Base-by-base conservation (phyloP, 257 asterid genomes). In the Rubia yunnanensis region DNA sequence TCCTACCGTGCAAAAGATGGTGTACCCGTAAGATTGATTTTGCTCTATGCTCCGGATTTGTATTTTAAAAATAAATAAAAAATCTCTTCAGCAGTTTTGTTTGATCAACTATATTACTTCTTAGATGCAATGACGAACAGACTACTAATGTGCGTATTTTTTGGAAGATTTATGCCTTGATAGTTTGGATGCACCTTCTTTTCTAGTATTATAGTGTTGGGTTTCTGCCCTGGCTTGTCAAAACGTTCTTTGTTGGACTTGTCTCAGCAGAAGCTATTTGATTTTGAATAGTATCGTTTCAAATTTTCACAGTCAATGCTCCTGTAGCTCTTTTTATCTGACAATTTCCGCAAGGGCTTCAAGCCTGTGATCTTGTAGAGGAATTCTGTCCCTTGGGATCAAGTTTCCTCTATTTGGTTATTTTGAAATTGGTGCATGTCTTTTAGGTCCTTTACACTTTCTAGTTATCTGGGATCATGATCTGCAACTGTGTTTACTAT, bases 1-100 rank as follows among this genome's bases (percentile, higher is more conserved):
- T 70, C 97, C 99, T 65, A 83, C 90, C 1, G 96, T 94, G 65
- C 99, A 94, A 72, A 77, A 94, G 74, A 94, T 94, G 99, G 95
- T 94, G 76, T 94, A 69, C 77, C 99, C 97, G 99, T 94, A 83
- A 82, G 96, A 75, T 67, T 52, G 34, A 70, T 52, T 72, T 72
- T 31, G 53, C 49, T 67, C 63, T 55, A 11, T 35, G 31, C 72
- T 76, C 23, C 20, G 9, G 30, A 59, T 30, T 22, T 41, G 63
- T 22, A 15, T 44, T 14, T 14, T 8, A 9, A 38, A 38, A 10
- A 10, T 1, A 10, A 38, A n/a, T n/a, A 44, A 17, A 23, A 67
- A 20, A 17, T 69, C 38, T 26, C 10, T 56, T 56, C 4, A 15
- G 10, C 22, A 9, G 39, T 15, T 31, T 23, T 31, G 39, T 69